These are phyloP conservation scores for Xylaria sp. DNA, from an alignment of 2,329 filamentous ascomycete species.

Conservation along the genomic window DNA sequence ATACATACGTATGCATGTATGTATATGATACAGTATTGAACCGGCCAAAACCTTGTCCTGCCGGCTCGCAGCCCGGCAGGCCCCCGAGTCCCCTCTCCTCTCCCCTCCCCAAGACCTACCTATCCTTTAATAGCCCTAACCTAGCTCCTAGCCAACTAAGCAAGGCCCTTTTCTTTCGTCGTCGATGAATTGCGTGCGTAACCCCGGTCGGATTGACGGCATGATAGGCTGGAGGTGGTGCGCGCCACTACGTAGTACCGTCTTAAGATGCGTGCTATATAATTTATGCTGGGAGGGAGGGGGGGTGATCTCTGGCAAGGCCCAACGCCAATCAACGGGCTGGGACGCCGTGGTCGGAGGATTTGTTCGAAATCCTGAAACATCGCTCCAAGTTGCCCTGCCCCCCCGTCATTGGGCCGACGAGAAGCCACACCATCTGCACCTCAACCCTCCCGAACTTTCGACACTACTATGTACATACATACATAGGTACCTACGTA, in stretches of 20 bases:
- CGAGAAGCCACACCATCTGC: background rate
- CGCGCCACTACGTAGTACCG: conserved; percentile 4
- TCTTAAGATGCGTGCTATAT: conserved; percentile 23
- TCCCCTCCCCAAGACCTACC: background rate
- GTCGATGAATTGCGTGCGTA: conserved; percentile 2
- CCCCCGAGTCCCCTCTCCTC: no score
- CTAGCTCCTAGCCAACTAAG: no score
- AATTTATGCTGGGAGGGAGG: conserved; percentile 16
- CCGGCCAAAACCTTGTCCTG: background rate
- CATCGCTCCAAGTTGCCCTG: conserved; percentile 23
- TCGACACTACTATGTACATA: no score
- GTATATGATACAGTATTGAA: background rate
- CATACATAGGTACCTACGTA: no score
- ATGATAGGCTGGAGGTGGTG: conserved; percentile 10
- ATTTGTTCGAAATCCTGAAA: conserved; percentile 28
- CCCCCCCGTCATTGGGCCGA: conserved; percentile 1
- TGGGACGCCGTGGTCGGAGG: conserved; percentile 11
- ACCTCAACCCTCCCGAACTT: background rate
- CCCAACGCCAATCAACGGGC: conserved; percentile 20
- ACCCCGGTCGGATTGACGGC: conserved; percentile 6
- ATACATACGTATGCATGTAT: background rate
- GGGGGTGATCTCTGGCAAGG: conserved; percentile 8
- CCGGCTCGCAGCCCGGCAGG: background rate
- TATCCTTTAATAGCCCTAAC: background rate
- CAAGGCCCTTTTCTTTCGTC: background rate